phyloP scores from a whole-genome alignment of 1,284 basidiomycete species.

The Tilletia caries region DNA sequence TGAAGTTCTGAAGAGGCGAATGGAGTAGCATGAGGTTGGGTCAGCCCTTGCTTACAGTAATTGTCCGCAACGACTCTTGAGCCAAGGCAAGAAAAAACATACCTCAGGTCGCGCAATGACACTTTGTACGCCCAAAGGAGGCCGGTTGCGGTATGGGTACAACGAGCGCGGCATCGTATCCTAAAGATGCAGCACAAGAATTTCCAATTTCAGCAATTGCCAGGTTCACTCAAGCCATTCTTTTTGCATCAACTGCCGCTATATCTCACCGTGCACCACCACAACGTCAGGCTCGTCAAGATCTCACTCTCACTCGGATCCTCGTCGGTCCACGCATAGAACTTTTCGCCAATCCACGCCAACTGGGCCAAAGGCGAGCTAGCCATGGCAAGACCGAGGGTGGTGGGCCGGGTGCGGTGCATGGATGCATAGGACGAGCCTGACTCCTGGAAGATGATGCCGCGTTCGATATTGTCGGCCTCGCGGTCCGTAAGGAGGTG shows the following conservation, averaged over 20 bases:
- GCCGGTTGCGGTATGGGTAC: constrained; percentile 56
- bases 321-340: constrained; percentile 54
- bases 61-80: too few relatives aligned
- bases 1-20: constrained; percentile 28
- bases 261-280: constrained; percentile 56
- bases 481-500: constrained; percentile 38
- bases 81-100: not conserved
- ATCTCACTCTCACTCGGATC: constrained; percentile 33
- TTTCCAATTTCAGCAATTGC: too few relatives aligned
- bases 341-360: constrained; percentile 57
- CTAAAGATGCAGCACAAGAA: too few relatives aligned
- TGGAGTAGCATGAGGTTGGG: too few relatives aligned
- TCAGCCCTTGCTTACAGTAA: too few relatives aligned
- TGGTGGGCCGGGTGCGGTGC: constrained; percentile 54
- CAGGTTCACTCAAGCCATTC: too few relatives aligned
- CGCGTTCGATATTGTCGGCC: constrained; percentile 23
- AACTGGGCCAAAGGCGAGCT: constrained; percentile 54
- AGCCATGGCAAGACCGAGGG: constrained; percentile 54
- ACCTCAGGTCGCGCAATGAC: constrained; percentile 20
- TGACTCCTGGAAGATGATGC: constrained; percentile 29
- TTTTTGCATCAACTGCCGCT: too few relatives aligned
- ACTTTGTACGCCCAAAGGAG: constrained; percentile 19
- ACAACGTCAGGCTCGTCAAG: constrained; percentile 54
- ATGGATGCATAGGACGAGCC: constrained; percentile 42
- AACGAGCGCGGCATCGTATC: constrained; percentile 55